Evolutionary conservation across 768 basidiomycete species (phyloP), one percentile per base, ranked within the genome.

Genomic region (Boletus tylopilopsis): DNA sequence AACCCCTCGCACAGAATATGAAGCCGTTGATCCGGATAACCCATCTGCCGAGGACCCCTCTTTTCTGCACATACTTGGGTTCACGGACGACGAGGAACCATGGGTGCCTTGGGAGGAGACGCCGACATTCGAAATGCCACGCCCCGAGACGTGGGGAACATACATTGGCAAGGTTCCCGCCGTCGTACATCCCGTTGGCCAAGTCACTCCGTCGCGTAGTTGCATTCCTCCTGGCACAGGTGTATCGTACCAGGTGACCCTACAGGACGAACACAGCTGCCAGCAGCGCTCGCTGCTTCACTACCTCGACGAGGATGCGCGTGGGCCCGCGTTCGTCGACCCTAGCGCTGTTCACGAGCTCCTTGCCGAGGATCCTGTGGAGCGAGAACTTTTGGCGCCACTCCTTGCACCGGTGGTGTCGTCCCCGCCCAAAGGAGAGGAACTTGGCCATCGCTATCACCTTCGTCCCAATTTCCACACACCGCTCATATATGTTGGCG

Each of bases 401-500:
- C 8, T 15, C 23, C 45, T 50, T 24, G 37, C 22, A n/a, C 38
- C 21, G 2, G 6, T 29, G 21, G 22, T 33, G 2, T 49, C 50
- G 5, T 27, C 19, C 9, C 19, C 21, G 5, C 37, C 29, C n/a
- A 24, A 27, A 6, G 45, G 38, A 2, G 45, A 51, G 21, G 50
- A 40, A n/a, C 32, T 7, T n/a, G 25, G 34, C 2, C 24, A 40
- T 16, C 38, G 33, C 21, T 30, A 49, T 35, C 23, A 51, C 46
- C 19, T 5, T 7, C n/a, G 29, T 5, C 21, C 21, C 13, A 16
- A 27, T 7, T 44, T 36, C 4, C 19, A 18, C 5, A 16, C 16
- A 8, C 30, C 44, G 4, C 9, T 21, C 12, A 49, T 51, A 18
- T 51, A 50, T 34, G 50, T 50, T 15, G 39, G 34, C 6, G 50